phyloP scores from a whole-genome alignment of 2,329 filamentous ascomycete genomes.

The Aureobasidium sp. region DNA sequence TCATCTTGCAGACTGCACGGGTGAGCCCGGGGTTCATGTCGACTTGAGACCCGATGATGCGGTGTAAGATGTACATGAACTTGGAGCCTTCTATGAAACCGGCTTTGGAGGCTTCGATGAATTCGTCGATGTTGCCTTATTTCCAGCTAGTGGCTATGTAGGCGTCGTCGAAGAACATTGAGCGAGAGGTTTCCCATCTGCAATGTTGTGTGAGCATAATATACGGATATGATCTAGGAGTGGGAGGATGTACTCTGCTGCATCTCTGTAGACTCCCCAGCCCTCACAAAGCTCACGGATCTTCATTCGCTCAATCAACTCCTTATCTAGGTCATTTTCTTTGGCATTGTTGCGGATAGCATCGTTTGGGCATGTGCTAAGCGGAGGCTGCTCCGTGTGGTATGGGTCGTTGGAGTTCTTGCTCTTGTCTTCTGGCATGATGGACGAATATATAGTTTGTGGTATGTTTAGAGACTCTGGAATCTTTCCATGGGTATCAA shows the following conservation, averaged over 20 bases:
- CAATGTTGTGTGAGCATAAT: not conserved
- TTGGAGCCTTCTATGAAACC: constrained; percentile 12
- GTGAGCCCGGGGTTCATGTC: constrained; percentile 13
- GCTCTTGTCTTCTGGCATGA: constrained; percentile 12
- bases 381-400: constrained; percentile 1
- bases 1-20: constrained; percentile 18
- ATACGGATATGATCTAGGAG: not conserved
- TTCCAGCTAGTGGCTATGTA: constrained; percentile 15
- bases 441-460: not conserved
- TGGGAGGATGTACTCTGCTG: not conserved
- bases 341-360: constrained; percentile 11
- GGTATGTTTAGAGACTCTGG: not conserved
- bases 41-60: constrained; percentile 17
- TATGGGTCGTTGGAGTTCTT: constrained; percentile 1
- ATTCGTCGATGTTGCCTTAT: constrained; percentile 14
- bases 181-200: constrained; percentile 11
- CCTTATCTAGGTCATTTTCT: constrained; percentile 3
- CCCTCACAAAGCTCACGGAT: constrained; percentile 10
- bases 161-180: constrained; percentile 14
- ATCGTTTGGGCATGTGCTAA: constrained; percentile 5
- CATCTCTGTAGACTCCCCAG: constrained; percentile 14
- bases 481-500: not conserved
- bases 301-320: constrained; percentile 10
- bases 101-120: constrained; percentile 15
- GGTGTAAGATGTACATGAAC: constrained; percentile 17